Evolutionary conservation across 2,329 filamentous ascomycete genomes (phyloP).

Genomic region (Graphilbum sp.): DNA sequence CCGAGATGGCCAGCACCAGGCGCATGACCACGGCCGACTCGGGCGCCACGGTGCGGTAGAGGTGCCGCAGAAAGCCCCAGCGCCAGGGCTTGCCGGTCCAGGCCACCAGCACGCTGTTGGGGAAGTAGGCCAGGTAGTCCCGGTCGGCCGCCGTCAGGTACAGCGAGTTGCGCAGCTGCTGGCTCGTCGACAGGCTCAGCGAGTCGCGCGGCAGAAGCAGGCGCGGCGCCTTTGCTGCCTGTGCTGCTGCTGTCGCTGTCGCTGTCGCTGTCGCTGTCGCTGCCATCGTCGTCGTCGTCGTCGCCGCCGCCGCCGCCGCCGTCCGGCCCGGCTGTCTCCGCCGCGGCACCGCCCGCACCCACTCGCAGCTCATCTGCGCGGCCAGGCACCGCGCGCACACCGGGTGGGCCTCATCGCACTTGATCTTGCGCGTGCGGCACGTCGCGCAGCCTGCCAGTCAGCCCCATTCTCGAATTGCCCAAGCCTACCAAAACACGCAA

Average conservation of each 20-base stretch:
- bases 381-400: not conserved
- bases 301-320: too few species aligned
- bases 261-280: too few species aligned
- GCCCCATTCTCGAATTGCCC: too few species aligned
- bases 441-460: not conserved
- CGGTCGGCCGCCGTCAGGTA: not conserved
- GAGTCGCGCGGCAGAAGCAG: not conserved
- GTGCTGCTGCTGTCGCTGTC: too few species aligned
- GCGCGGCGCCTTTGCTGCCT: not conserved
- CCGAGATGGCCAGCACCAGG: not conserved
- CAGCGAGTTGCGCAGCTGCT: not conserved
- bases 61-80: not conserved
- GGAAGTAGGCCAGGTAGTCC: not conserved
- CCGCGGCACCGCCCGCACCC: not conserved
- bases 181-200: not conserved
- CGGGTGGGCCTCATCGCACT: not conserved
- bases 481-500: too few species aligned
- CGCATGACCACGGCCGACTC: not conserved
- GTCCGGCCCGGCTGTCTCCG: too few species aligned
- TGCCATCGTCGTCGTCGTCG: too few species aligned
- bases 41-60: not conserved
- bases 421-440: constrained; percentile 1
- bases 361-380: not conserved
- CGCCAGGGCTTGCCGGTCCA: not conserved
- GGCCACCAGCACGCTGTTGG: not conserved